Evolutionary conservation across 2,329 filamentous ascomycete species (phyloP), one percentile per base, ranked within the genome.

Genomic region (Penicillium sp.): DNA sequence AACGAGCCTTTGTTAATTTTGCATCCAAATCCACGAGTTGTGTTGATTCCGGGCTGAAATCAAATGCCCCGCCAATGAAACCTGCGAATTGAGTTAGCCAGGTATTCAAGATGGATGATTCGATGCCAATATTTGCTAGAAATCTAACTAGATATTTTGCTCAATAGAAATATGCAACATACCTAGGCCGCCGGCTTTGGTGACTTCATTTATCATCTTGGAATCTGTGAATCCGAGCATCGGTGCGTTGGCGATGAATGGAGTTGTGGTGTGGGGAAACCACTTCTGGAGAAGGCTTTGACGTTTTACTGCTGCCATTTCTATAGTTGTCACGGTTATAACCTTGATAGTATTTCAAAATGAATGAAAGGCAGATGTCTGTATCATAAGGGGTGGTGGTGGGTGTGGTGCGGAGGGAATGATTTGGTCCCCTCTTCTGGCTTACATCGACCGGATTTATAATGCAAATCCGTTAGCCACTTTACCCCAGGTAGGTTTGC

Each of bases 231-330:
- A 61, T 13, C 61, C 61, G 24, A 60, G 49, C 61, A 63, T 63
- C 7, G 61, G 61, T 9, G 61, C 61, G 42, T 60, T 61, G 3
- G 60, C 61, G 33, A 63, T 60, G 46, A 63, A 61, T 13, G 61
- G 61, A 21, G 17, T 43, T 1, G 50, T 43, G 12, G 55, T 54
- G 39, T 55, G 54, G 5, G 54, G 46, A 33, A 61, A 61, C 56
- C 59, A 62, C 43, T 49, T 41, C 18, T 54, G 46, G 6, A 54
- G 48, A 18, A 56, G 32, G 9, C 42, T 43, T 24, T 20, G 21
- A 1, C 18, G 7, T 5, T 21, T 7, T 12, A 13, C 18, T 4
- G 36, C n/a, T 40, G 21, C n/a, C 36, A 40, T 33, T 33, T 33
- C n/a, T n/a, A n/a, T n/a, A n/a, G n/a, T n/a, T n/a, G n/a, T n/a